Base-by-base conservation (phyloP, 176 grass and related monocot genomes). In the Bothriochloa decipiens region DNA sequence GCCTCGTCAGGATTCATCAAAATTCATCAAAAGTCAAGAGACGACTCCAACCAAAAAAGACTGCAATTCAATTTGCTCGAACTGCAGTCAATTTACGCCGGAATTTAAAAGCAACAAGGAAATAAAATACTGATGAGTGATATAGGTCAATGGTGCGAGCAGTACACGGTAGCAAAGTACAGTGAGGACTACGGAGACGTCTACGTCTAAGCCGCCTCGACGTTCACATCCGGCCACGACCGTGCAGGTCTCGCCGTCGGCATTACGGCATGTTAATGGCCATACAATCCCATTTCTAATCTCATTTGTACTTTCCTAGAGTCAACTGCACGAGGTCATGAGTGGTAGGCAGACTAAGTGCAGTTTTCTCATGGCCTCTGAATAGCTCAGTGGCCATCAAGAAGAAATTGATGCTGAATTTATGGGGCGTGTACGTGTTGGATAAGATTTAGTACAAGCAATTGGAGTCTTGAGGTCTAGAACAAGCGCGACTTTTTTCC, bases 401-500 rank as follows among this genome's bases (percentile, higher is more conserved):
- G 55, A 58, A 58, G 72, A 66, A 39, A 65, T 64, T 11, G 35
- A 29, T 52, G 17, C n/a, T 53, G 41, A 12, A 41, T 50, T 80
- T 46, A 17, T 68, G 76, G 47, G 27, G 70, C 61, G 76, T 89
- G 47, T 13, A n/a, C n/a, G n/a, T n/a, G n/a, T n/a, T 39, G 49
- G 76, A 61, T 76, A 89, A 89, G 82, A 80, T 58, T 32, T 75
- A 84, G 18, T 61, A 26, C 3, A n/a, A 60, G 22, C 11, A 26
- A 49, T 28, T 14, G 14, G 43, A 72, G 33, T 36, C 49, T 60
- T 71, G 37, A 13, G n/a, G 49, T 89, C 8, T 75, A 81, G 9
- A 43, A 43, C 50, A 85, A 76, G 76, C 69, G 82, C 11, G 82
- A 85, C 87, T 63, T 89, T 50, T 89, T 75, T 28, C 18, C 11